Evolutionary conservation across 2,329 filamentous ascomycete genomes (phyloP), one percentile per base, ranked within the genome.

Genomic region (Ophiostoma australiae): DNA sequence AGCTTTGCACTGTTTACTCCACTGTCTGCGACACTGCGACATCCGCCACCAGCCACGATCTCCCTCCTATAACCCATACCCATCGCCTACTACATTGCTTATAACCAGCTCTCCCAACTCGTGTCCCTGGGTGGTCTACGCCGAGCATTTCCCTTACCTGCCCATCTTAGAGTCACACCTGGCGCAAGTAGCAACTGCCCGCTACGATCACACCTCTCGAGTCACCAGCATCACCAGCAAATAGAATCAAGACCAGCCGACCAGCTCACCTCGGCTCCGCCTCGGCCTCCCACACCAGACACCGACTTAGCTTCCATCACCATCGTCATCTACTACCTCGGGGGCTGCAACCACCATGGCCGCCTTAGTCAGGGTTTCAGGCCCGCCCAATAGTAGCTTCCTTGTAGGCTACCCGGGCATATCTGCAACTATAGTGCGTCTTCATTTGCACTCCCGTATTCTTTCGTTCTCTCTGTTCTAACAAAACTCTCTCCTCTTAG

Each of bases 351-450:
- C 68, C 76, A 77, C 71, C 76, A 79, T 80, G 77, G 77, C 79
- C 48, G 78, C 78, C 70, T 78, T 92, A 81, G 95, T 99, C 84
- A 91, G 95, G 86, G 93, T 99, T 82, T 97, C 93, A 76, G 95
- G 95, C 79, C 94, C 94, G 79, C 94, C 95, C 76, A 99, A 99
- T 83, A 95, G 93, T 82, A 95, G 92, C 82, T 97, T 97, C 79
- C 86, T 98, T 75, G 93, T 98, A 76, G 95, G 95, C 76, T 99
- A 98, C 81, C 95, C 95, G 71, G 95, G 95, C 76, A 98, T 99
- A 81, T 97, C 94, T 71, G 95, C 95, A 77, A 99, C 95, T 52
- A 82, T 97, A 87, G 94, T 97, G 86, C 82, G 92, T 67, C 61
- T 63, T 33, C 33, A 10, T 37, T 13, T 27, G 31, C 15, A 27